Conservation (phyloP, 768 basidiomycete species). For the Boletus speciosus region DNA sequence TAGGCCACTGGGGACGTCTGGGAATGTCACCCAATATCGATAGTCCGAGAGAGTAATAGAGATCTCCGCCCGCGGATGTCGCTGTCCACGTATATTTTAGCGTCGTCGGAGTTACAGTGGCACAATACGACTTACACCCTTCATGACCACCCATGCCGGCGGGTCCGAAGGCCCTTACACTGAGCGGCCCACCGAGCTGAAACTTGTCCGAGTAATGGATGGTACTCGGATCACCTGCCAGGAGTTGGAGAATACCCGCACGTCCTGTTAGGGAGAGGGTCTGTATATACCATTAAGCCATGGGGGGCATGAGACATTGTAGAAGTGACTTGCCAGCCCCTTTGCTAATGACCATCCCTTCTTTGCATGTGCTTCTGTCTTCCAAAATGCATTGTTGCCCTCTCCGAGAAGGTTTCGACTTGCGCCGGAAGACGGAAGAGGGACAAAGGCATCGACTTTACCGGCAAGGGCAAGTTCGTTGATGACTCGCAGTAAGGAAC, state of each 20-base stretch:
- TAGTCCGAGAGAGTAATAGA: conserved; percentile 74
- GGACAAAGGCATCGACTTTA: conserved; percentile 20
- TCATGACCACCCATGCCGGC: conserved; percentile 80
- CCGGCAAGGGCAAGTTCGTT: conserved; percentile 22
- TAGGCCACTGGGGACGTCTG: conserved; percentile 72
- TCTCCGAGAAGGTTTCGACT: conserved; percentile 14
- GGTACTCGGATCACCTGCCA: conserved; percentile 42
- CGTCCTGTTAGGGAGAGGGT: conserved; percentile 71
- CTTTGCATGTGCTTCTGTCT: conserved; percentile 18
- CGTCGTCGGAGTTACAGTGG: background rate
- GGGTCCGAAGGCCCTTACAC: conserved; percentile 70
- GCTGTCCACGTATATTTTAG: conserved; percentile 37
- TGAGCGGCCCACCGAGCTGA: conserved; percentile 89
- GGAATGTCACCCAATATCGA: conserved; percentile 77
- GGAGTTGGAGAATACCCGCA: conserved; percentile 65
- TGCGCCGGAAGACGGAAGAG: background rate
- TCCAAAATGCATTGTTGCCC: conserved; percentile 28
- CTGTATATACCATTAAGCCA: conserved; percentile 39
- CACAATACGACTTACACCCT: conserved; percentile 45
- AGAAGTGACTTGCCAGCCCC: conserved; percentile 20
- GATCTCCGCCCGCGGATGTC: conserved; percentile 83
- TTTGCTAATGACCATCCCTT: conserved; percentile 23
- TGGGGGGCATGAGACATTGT: background rate
- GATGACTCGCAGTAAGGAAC: conserved; percentile 18
- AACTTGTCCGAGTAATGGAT: conserved; percentile 77